Conservation (phyloP, 768 basidiomycete genomes). For the Lepiota brunneoincarnata region DNA sequence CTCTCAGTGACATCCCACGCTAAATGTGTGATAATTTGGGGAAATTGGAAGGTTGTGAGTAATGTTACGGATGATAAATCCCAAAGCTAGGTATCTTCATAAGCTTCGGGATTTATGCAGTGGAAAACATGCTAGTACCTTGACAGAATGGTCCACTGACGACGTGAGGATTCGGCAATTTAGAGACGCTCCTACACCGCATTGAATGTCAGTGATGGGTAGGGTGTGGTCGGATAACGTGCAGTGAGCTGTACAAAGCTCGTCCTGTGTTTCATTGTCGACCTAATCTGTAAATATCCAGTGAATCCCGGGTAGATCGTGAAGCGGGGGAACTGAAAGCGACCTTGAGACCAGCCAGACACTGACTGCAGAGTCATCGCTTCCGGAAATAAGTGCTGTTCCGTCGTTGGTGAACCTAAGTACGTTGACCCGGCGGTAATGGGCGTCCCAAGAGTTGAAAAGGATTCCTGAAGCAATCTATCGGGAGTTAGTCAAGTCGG, state of each 20-base stretch:
- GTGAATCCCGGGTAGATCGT: constrained; percentile 12
- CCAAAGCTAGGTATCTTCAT: constrained; percentile 57
- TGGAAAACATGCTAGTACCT: constrained; percentile 44
- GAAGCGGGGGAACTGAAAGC: constrained; percentile 27
- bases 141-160: constrained; percentile 87
- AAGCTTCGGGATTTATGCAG: constrained; percentile 13
- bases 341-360: constrained; percentile 91
- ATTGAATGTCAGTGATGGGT: constrained; percentile 76
- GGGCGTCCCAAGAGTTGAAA: constrained; percentile 90
- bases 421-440: constrained; percentile 86
- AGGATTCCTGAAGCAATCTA: constrained; percentile 93
- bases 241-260: constrained; percentile 74
- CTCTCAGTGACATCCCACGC: constrained; percentile 86
- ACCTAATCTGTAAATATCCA: constrained; percentile 57
- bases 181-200: constrained; percentile 80
- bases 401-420: constrained; percentile 85
- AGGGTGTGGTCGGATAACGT: constrained; percentile 90
- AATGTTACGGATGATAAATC: constrained; percentile 72
- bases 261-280: constrained; percentile 71
- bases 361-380: constrained; percentile 85
- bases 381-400: constrained; percentile 76
- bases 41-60: constrained; percentile 86
- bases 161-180: constrained; percentile 75
- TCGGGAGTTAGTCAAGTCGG: constrained; percentile 1
- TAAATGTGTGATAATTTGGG: constrained; percentile 65